Percentiles rank a stretch among this genome's conserved stretches.
Evolutionary conservation across 805 yeast genomes (phyloP).

Genomic region (Teunomyces pallodes): DNA sequence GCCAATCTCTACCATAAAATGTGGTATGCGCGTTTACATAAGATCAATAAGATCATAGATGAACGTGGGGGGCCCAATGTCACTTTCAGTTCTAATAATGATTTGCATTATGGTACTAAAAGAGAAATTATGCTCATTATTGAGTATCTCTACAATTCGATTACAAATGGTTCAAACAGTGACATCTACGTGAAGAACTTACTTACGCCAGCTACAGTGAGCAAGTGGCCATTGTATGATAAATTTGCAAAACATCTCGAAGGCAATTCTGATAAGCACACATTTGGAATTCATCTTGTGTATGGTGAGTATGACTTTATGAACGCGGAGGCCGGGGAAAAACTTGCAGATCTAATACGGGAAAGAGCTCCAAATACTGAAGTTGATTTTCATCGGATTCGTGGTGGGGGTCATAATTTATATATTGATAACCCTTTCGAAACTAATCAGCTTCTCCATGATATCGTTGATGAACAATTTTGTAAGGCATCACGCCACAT

Average conservation of each 20-base stretch:
- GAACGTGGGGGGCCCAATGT: conserved; percentile 29
- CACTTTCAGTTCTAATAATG: conserved; percentile 24
- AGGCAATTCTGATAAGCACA: conserved; percentile 11
- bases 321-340: conserved; percentile 55
- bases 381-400: conserved; percentile 22
- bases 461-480: neutral
- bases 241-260: conserved; percentile 38
- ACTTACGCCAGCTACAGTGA: conserved; percentile 57
- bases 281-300: conserved; percentile 42
- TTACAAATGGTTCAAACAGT: conserved; percentile 36
- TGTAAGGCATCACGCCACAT: neutral
- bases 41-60: conserved; percentile 34
- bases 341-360: conserved; percentile 18
- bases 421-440: conserved; percentile 47
- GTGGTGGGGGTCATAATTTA: conserved; percentile 44
- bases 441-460: conserved; percentile 26
- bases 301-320: conserved; percentile 79
- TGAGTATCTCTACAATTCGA: conserved; percentile 42
- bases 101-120: conserved; percentile 37
- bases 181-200: conserved; percentile 46
- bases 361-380: conserved; percentile 5
- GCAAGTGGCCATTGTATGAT: conserved; percentile 65
- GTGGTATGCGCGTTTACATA: conserved; percentile 42
- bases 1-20: conserved; percentile 32
- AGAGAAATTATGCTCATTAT: conserved; percentile 34